Evolutionary conservation across 2,329 filamentous ascomycete species (phyloP).

Genomic region (Colletotrichum spinosum): DNA sequence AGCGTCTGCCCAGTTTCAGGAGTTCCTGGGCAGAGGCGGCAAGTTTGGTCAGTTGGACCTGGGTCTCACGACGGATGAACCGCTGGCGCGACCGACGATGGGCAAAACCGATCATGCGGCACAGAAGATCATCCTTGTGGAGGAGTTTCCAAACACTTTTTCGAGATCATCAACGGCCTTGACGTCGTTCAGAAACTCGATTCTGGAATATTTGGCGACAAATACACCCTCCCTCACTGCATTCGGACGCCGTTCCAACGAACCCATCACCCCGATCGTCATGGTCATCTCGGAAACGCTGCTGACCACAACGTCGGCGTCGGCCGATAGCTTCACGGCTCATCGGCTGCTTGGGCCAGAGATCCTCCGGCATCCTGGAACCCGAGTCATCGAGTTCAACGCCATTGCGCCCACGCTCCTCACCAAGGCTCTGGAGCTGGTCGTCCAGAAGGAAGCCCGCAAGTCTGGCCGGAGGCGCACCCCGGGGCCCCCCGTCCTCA

Average conservation of each 20-base stretch:
- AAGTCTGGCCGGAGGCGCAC: slow-evolving; percentile 80
- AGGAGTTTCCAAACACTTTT: slow-evolving; percentile 86
- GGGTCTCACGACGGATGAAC: slow-evolving; percentile 39
- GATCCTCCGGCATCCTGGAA: slow-evolving; percentile 83
- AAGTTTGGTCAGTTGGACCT: slow-evolving; percentile 79
- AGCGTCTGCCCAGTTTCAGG: slow-evolving; percentile 85
- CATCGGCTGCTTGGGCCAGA: slow-evolving; percentile 90
- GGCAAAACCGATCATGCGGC: slow-evolving; percentile 38
- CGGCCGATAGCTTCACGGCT: slow-evolving; percentile 91
- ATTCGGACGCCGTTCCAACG: slow-evolving; percentile 55
- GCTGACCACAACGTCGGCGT: slow-evolving; percentile 84
- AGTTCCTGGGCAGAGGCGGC: slow-evolving; percentile 86
- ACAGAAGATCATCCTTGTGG: slow-evolving; percentile 76
- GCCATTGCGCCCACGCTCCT: slow-evolving; percentile 88
- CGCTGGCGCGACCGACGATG: slow-evolving; percentile 14
- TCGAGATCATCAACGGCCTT: slow-evolving; percentile 73
- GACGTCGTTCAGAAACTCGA: slow-evolving; percentile 77
- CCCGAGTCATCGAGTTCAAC: slow-evolving; percentile 91
- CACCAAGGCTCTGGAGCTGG: slow-evolving; percentile 82
- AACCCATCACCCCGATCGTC: slow-evolving; percentile 77
- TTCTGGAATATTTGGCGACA: slow-evolving; percentile 80
- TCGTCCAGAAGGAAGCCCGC: slow-evolving; percentile 87
- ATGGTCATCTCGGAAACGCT: slow-evolving; percentile 94
- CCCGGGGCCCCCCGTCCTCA: slow-evolving; percentile 82
- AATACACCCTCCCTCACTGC: slow-evolving; percentile 68